Conservation (phyloP, 148 eudicot species). For the Suaeda aralocaspica region DNA sequence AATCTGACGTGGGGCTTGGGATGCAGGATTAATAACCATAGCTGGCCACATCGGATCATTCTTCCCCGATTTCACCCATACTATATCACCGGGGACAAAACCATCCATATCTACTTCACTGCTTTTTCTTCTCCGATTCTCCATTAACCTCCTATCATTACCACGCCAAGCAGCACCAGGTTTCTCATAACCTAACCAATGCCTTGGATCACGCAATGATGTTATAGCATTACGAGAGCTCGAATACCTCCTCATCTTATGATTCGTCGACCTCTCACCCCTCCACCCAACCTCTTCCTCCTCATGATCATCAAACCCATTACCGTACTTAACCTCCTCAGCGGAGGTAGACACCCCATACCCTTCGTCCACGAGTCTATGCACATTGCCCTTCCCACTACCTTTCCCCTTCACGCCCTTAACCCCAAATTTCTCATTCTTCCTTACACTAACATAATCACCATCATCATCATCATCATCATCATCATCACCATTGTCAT, state of each 20-base stretch:
- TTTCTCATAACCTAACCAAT: constrained; percentile 36
- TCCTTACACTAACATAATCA: constrained; percentile 25
- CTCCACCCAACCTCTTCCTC: constrained; percentile 21
- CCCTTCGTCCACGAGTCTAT: constrained; percentile 30
- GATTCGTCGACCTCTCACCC: constrained; percentile 17
- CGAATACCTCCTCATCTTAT: constrained; percentile 28
- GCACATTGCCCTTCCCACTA: constrained; percentile 26
- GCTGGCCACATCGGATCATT: constrained; percentile 96
- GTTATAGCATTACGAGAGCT: constrained; percentile 36
- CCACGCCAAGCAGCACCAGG: constrained; percentile 27
- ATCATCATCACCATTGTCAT: constrained; percentile 14
- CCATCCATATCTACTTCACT: constrained; percentile 29
- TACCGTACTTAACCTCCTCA: constrained; percentile 28
- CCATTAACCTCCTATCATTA: constrained; percentile 26
- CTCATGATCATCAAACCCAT: constrained; percentile 24
- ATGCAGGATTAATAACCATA: constrained; percentile 68
- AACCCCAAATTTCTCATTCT: constrained; percentile 34
- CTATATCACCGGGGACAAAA: constrained; percentile 73
- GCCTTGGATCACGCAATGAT: constrained; percentile 30
- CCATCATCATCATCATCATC: constrained; percentile 17
- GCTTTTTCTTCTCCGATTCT: constrained; percentile 21
- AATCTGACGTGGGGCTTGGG: constrained; percentile 79
- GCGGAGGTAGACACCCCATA: constrained; percentile 24
- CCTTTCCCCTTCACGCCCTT: constrained; percentile 25
- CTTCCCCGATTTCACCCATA: constrained; percentile 80